phyloP scores from a whole-genome alignment of 148 eudicot species.

The Beta vulgaris region DNA sequence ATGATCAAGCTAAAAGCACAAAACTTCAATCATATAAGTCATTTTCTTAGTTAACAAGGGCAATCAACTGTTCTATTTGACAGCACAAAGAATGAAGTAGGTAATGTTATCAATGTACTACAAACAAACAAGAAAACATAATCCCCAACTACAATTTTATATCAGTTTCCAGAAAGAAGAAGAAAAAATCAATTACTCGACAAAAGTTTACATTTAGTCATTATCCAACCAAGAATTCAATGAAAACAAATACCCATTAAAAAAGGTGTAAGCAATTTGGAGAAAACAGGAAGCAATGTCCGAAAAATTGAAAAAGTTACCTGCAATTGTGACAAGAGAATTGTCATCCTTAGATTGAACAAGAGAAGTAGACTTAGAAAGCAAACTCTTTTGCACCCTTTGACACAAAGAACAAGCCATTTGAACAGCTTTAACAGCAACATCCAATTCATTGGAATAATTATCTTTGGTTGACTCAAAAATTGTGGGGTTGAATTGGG shows the following conservation, averaged over 20 bases:
- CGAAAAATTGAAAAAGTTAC: slow-evolving; percentile 28
- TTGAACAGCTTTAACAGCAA: slow-evolving; percentile 81
- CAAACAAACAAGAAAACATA: too few species aligned
- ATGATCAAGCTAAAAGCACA: not conserved
- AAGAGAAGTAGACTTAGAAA: slow-evolving; percentile 36
- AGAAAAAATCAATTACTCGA: not conserved
- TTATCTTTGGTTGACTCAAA: slow-evolving; percentile 14
- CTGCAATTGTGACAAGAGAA: slow-evolving; percentile 87
- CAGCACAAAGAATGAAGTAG: not conserved
- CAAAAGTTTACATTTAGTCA: not conserved
- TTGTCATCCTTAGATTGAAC: slow-evolving; percentile 71
- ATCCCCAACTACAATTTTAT: not conserved
- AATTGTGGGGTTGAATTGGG: slow-evolving; percentile 3
- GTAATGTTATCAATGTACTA: not conserved
- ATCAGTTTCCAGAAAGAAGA: not conserved
- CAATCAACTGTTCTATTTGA: not conserved
- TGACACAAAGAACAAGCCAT: slow-evolving; percentile 74
- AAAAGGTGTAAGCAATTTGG: not conserved
- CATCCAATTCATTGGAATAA: slow-evolving; percentile 56
- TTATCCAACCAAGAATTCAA: not conserved
- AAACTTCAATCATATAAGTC: not conserved
- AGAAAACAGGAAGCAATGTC: not conserved
- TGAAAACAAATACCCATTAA: not conserved
- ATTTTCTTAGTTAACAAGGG: not conserved
- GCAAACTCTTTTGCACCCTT: slow-evolving; percentile 53